Evolutionary conservation across 2,329 filamentous ascomycete genomes (phyloP).

Genomic region (Alternaria alternata): DNA sequence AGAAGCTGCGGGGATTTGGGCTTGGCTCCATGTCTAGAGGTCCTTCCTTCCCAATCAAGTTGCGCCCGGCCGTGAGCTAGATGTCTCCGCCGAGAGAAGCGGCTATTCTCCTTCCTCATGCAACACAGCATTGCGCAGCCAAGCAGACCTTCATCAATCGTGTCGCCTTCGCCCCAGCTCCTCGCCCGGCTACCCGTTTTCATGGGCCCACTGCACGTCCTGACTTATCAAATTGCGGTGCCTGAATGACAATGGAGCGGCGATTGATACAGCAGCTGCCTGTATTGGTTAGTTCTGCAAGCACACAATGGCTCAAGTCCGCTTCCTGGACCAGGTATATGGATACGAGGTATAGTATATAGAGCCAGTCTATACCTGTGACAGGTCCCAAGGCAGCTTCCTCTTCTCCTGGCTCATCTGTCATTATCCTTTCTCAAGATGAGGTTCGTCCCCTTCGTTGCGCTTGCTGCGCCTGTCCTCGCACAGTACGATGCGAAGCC

Average conservation of each 20-base stretch:
- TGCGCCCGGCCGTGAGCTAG: conserved; percentile 19
- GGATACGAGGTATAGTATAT: conserved; percentile 30
- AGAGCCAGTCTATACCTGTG: conserved; percentile 9
- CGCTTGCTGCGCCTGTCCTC: conserved; percentile 33
- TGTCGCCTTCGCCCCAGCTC: conserved; percentile 19
- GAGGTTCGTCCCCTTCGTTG: conserved; percentile 40
- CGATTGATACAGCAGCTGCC: conserved; percentile 29
- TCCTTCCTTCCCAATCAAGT: conserved; percentile 38
- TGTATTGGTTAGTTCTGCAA: conserved; percentile 26
- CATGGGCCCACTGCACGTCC: conserved; percentile 13
- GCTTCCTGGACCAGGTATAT: conserved; percentile 11
- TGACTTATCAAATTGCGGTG: conserved; percentile 17
- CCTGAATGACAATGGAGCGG: conserved; percentile 23
- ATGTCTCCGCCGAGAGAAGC: conserved; percentile 23
- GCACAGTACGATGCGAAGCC: conserved; percentile 24
- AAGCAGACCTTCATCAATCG: conserved; percentile 28
- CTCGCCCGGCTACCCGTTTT: conserved; percentile 22
- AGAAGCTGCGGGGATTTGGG: conserved; percentile 22
- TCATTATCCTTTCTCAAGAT: conserved; percentile 27
- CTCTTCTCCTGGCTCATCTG: conserved; percentile 15
- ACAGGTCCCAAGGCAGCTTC: conserved; percentile 13
- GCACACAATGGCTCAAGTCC: conserved; percentile 9
- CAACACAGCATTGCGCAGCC: conserved; percentile 31
- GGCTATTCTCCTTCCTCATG: conserved; percentile 33
- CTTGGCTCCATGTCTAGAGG: conserved; percentile 26